Base-by-base conservation (phyloP, 495 filamentous ascomycete genomes). In the Cryomyces minteri region DNA sequence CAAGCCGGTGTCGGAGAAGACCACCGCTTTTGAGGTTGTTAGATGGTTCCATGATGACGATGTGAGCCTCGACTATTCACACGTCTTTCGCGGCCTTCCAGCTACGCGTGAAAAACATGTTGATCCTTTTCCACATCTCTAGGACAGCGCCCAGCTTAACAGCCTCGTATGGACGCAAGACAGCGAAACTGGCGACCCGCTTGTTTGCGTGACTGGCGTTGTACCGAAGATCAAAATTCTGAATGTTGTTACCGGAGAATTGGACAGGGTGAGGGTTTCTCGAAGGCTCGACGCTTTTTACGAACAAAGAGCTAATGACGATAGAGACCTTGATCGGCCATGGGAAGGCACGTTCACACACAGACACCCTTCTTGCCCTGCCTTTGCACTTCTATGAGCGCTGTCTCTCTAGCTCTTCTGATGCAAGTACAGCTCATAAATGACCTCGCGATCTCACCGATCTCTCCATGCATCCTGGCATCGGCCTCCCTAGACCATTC, bases 401-500 rank as follows among this genome's bases (percentile, higher is more conserved):
- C 18, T 25, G 18, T 25, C 1, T 25, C 12, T 38, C 34, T 33
- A 18, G 36, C n/a, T 31, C 25, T 47, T 18, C 30, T 30, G 12
- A 34, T 10, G 30, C 10, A 30, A 6, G 1, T 45, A 32, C 14
- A 69, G 66, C 70, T 70, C 47, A 74, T 85, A 45, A 80, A 82
- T 51, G 78, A 84, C 44, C 67, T 86, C 18, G 69, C 69, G 2
- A 73, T 77, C 0, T 81, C 70, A 1, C 81, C 80, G 0, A 58
- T 60, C 4, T 66, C 73, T 44, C 74, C 76, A 18, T 53, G 58
- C 3, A 64, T 84, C 5, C 63, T 86, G 4, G 81, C 76, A 25
- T 82, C 80, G 2, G 73, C 71, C 3, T 78, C 75, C 5, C 70
- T 70, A 31, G 81, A 86, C 52, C 70, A 70, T 30, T 76, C 75